Base-by-base conservation (phyloP, 2,329 filamentous ascomycete species). In the Aureobasidium vineae region DNA sequence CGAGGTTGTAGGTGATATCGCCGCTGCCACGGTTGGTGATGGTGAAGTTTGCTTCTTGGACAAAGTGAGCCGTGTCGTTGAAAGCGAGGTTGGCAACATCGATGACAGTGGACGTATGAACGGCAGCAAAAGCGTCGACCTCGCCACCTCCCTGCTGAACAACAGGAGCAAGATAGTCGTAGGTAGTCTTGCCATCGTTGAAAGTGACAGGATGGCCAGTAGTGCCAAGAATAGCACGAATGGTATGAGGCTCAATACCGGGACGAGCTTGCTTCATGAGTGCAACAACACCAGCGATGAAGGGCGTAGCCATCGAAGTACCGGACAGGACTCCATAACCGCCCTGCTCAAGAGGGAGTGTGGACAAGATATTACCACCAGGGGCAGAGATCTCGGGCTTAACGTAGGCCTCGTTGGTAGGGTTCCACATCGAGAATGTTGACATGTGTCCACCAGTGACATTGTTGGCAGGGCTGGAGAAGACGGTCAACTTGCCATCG, bases 41-140 rank as follows among this genome's bases (percentile, higher is more conserved):
- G 45, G 78, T 81, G 72, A 89, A 86, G 69, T 81, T 81, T 50
- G 81, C 76, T 2, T 76, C 77, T 13, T 78, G 74, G 53, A 74
- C 73, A 68, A 86, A 82, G 77, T 88, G 73, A 69, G 85, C 83
- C 0, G 85, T 86, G 73, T 89, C 86, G 72, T 89, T 88, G 76
- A 88, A 88, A 3, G 84, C 81, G 16, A 89, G 75, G 73, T 82
- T 84, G n/a, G 83, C 83, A 11, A 80, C 81, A 70, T 81, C 82
- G 23, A 88, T 76, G 15, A 84, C 71, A 2, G 82, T 82, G 2
- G 79, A 84, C 19, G 83, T 78, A 70, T 83, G 81, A 6, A 86
- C 84, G 3, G 85, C 84, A 66, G 87, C 83, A 68, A 83, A 83
- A 4, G 85, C 86, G 70, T 87, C 84, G 57, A 89, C 77, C 15